phyloP scores from a whole-genome alignment of 257 asterid species.

The Solanum etuberosum region DNA sequence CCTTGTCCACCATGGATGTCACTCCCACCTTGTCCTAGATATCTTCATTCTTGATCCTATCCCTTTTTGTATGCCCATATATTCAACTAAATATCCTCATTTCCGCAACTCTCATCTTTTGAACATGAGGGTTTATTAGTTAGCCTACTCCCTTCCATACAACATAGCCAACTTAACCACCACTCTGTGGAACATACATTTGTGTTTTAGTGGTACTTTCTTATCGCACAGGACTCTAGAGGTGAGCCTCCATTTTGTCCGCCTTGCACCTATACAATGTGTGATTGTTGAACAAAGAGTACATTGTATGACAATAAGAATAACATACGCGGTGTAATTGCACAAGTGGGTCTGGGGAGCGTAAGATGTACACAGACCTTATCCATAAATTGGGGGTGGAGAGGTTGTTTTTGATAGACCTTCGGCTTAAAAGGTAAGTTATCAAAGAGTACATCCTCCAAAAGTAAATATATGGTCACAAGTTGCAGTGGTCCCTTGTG shows the following conservation, averaged over 20 bases:
- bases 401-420: background rate
- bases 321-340: background rate
- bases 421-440: background rate
- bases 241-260: background rate
- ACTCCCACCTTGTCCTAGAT: background rate
- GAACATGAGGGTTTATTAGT: background rate
- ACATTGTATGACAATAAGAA: background rate
- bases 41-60: background rate
- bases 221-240: background rate
- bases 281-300: background rate
- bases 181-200: background rate
- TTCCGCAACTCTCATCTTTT: background rate
- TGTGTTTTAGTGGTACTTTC: background rate
- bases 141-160: background rate
- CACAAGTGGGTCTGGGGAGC: background rate
- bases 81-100: background rate
- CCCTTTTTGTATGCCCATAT: background rate
- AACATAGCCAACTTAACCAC: background rate
- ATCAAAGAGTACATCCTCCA: background rate
- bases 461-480: background rate
- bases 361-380: background rate
- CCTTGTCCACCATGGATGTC: background rate
- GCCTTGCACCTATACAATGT: background rate
- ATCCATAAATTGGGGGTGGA: background rate
- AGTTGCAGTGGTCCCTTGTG: background rate